Percentiles rank a stretch among this genome's conserved stretches.
phyloP scores from a whole-genome alignment of 345 rosid genomes.

The Syzygium oleosum region DNA sequence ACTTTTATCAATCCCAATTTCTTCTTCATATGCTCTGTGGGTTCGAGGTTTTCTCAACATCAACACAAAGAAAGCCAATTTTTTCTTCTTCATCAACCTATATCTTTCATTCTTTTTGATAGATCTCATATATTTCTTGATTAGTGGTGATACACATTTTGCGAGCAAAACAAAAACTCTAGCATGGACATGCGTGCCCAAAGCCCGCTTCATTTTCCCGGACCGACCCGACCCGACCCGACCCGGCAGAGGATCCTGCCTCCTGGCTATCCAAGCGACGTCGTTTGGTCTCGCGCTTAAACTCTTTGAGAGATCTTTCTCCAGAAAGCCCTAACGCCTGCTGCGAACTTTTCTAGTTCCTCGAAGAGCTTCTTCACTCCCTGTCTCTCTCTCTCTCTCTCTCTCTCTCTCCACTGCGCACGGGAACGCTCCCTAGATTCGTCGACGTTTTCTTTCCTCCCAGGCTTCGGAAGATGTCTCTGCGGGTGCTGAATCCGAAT shows the following conservation, averaged over 20 bases:
- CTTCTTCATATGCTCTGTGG: too few species aligned
- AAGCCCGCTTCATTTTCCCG: neutral
- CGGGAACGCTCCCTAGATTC: neutral
- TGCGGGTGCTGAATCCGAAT: conserved; percentile 86
- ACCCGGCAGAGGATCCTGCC: neutral
- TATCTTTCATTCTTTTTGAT: too few species aligned
- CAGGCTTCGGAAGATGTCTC: conserved; percentile 51
- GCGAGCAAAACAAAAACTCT: neutral
- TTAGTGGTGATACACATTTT: neutral
- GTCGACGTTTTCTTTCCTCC: neutral
- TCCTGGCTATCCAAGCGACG: neutral
- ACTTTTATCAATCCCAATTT: too few species aligned
- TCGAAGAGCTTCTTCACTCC: neutral
- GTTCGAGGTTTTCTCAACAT: too few species aligned
- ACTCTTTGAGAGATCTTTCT: neutral
- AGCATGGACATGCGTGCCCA: neutral
- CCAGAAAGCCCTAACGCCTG: neutral
- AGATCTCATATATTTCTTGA: neutral
- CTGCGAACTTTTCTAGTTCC: neutral
- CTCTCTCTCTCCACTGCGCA: neutral
- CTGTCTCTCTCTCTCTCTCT: neutral
- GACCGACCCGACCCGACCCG: neutral
- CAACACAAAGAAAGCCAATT: too few species aligned
- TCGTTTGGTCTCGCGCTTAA: neutral
- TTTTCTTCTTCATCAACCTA: neutral